Percentiles rank a stretch among this genome's conserved stretches.
phyloP scores from a whole-genome alignment of 768 basidiomycete species.

The Sistotremastrum niveocremeum region DNA sequence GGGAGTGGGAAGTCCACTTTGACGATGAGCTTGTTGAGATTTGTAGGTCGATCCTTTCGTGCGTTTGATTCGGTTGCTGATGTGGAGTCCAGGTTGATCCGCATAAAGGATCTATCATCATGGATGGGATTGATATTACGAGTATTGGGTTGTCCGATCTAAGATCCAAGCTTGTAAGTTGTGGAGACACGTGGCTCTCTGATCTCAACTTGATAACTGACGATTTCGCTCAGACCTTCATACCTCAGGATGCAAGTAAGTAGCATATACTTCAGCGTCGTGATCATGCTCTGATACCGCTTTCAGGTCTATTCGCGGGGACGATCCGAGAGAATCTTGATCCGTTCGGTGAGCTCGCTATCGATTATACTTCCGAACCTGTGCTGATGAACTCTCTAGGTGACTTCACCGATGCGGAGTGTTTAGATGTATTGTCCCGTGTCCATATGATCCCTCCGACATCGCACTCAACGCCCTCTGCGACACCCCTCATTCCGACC shows the following conservation, averaged over 20 bases:
- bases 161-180: slow-evolving; percentile 4
- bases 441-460: slow-evolving; percentile 17
- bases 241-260: slow-evolving; percentile 20
- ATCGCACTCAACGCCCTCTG: slow-evolving; percentile 2
- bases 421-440: slow-evolving; percentile 20
- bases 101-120: slow-evolving; percentile 18
- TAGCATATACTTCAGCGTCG: neutral
- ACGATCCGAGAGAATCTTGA: slow-evolving; percentile 65
- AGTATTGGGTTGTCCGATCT: slow-evolving; percentile 25
- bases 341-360: slow-evolving; percentile 38
- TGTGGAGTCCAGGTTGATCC: slow-evolving; percentile 13
- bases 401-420: slow-evolving; percentile 18
- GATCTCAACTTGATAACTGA: neutral
- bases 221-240: slow-evolving; percentile 16
- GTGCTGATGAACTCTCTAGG: neutral
- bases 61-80: no score
- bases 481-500: neutral
- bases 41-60: slow-evolving; percentile 5
- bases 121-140: slow-evolving; percentile 29
- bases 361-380: neutral
- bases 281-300: slow-evolving; percentile 10
- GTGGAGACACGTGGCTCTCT: no score
- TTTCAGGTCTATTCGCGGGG: slow-evolving; percentile 49
- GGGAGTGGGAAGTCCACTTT: slow-evolving; percentile 19
- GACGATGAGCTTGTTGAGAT: slow-evolving; percentile 24